A percentile compares a stretch with the other conserved stretches of the same genome.
Conservation (phyloP, 306 rosid species). For the Canavalia ensiformis region DNA sequence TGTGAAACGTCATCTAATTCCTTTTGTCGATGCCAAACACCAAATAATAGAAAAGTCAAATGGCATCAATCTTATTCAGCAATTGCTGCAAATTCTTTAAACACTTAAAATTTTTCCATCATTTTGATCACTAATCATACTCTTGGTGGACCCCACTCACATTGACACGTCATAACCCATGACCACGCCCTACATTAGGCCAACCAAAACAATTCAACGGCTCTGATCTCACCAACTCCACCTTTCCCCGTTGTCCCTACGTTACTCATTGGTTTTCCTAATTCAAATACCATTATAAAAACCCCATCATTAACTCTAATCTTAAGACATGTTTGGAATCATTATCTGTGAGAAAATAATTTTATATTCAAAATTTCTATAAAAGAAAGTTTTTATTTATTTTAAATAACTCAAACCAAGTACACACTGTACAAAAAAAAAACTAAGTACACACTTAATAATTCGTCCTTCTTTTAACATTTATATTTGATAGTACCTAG, state of each 20-base stretch:
- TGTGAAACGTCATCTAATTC: conserved; percentile 53
- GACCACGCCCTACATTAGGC: conserved; percentile 22
- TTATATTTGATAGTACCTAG: conserved; percentile 14
- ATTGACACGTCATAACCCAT: conserved; percentile 22
- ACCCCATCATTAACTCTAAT: conserved; percentile 19
- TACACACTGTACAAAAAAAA: too few relatives aligned
- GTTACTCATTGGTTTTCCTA: conserved; percentile 40
- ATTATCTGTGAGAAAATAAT: not conserved
- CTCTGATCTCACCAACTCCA: conserved; percentile 37
- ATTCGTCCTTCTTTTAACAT: not conserved
- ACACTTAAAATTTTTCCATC: conserved; percentile 25
- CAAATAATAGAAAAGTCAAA: conserved; percentile 41
- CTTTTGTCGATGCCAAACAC: conserved; percentile 9
- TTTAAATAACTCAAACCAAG: not conserved
- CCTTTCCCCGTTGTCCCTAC: conserved; percentile 38
- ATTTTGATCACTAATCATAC: conserved; percentile 27
- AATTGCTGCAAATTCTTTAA: conserved; percentile 38
- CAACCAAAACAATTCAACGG: conserved; percentile 35
- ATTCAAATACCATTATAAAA: conserved; percentile 9
- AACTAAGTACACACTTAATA: not conserved
- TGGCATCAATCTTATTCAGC: conserved; percentile 37
- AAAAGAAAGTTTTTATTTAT: not conserved
- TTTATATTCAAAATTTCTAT: not conserved
- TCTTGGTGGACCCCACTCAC: conserved; percentile 37
- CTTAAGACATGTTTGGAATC: conserved; percentile 1